These are phyloP conservation scores for Vitis rupestris DNA, from an alignment of 164 flowering plant species.

Conservation along the genomic window DNA sequence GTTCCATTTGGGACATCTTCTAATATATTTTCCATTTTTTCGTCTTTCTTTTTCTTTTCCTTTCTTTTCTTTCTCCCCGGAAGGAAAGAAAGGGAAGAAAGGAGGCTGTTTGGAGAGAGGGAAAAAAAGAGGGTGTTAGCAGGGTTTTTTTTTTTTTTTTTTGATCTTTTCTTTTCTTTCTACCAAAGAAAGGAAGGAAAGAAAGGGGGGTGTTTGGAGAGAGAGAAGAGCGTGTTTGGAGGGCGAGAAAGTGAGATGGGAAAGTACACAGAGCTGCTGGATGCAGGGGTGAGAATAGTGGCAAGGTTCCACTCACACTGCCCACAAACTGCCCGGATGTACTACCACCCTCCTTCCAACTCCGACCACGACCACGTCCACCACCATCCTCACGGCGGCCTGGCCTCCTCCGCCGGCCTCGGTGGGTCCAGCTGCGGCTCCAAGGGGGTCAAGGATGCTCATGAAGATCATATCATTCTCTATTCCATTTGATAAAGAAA, in stretches of 20 bases:
- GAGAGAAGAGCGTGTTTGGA: neutral
- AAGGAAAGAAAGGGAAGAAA: neutral
- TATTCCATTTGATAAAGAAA: slow-evolving; percentile 8
- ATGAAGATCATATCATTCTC: slow-evolving; percentile 11
- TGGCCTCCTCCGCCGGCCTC: neutral
- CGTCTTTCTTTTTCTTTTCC: neutral
- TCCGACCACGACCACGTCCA: slow-evolving; percentile 9
- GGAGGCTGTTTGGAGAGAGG: too few species aligned
- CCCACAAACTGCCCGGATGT: slow-evolving; percentile 50
- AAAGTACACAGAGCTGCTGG: slow-evolving; percentile 42
- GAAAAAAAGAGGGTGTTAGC: too few species aligned
- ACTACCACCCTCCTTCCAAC: slow-evolving; percentile 43
- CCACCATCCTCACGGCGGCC: slow-evolving; percentile 11
- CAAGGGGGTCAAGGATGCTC: neutral
- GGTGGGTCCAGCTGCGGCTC: slow-evolving; percentile 2
- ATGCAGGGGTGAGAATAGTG: slow-evolving; percentile 35
- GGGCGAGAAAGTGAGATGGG: slow-evolving; percentile 15
- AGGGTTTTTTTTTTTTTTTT: too few species aligned
- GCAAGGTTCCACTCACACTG: slow-evolving; percentile 52
- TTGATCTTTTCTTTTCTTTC: too few species aligned
- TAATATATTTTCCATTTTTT: neutral
- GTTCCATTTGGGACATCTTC: slow-evolving; percentile 13
- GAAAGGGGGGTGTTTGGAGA: neutral
- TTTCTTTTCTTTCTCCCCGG: neutral
- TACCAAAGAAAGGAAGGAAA: too few species aligned